A percentile compares a stretch with the other conserved stretches of the same genome.
Conservation (phyloP, 2,329 filamentous ascomycete species). For the Claviceps africana region DNA sequence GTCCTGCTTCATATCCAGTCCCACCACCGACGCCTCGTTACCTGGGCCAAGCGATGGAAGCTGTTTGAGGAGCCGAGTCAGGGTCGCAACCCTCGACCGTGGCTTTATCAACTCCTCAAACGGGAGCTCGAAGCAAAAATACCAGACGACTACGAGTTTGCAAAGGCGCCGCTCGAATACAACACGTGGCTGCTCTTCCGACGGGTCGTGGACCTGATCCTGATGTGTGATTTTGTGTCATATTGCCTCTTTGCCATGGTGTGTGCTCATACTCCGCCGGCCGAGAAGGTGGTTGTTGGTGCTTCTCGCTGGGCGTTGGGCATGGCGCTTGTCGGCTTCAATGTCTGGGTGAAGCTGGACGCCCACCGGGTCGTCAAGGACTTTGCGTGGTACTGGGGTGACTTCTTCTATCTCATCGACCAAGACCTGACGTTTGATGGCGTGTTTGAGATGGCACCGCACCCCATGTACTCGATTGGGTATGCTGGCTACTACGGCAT, state of each 20-base stretch:
- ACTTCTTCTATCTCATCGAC: conserved; percentile 98
- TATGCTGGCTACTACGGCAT: conserved; percentile 98
- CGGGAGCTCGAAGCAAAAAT: conserved; percentile 90
- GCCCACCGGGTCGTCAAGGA: conserved; percentile 97
- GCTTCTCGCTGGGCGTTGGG: conserved; percentile 66
- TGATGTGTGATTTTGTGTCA: conserved; percentile 97
- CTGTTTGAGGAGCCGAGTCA: conserved; percentile 74
- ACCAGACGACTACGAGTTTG: conserved; percentile 82
- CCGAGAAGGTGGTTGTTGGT: conserved; percentile 57
- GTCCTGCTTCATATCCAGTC: conserved; percentile 82
- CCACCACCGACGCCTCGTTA: conserved; percentile 69
- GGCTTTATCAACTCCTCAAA: conserved; percentile 73
- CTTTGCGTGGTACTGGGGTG: conserved; percentile 99
- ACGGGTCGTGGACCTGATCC: conserved; percentile 84
- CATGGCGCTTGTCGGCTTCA: conserved; percentile 73
- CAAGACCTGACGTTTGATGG: conserved; percentile 96
- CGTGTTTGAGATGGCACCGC: conserved; percentile 96
- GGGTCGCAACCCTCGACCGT: conserved; percentile 71
- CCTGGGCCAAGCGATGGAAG: conserved; percentile 73
- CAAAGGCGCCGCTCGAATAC: conserved; percentile 88
- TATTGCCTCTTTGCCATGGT: conserved; percentile 93
- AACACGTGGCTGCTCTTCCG: conserved; percentile 98
- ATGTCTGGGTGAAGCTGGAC: conserved; percentile 96
- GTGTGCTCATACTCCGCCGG: conserved; percentile 60
- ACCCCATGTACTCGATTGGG: conserved; percentile 97